Evolutionary conservation across 2,329 filamentous ascomycete genomes (phyloP), one percentile per base, ranked within the genome.

Genomic region (Esteya vermicola): DNA sequence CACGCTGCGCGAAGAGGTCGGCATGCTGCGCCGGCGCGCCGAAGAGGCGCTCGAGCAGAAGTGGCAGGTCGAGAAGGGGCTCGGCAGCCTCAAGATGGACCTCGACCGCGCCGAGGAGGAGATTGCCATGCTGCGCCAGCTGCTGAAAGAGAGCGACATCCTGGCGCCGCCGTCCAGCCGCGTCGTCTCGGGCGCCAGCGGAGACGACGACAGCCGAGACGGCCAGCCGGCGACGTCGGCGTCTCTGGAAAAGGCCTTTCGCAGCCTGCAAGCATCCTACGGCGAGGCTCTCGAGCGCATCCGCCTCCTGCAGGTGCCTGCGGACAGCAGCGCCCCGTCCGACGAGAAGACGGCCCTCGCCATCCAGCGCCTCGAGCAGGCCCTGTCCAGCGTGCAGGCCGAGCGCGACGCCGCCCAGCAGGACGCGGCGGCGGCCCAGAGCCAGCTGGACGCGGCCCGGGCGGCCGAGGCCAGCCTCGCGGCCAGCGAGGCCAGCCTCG

Each of bases 21-120:
- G 82, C 38, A 72, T 81, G 14, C 69, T 98, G 42, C 78, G 91
- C 33, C 80, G 80, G 45, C 78, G 91, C 40, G 89, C 89, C 23
- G 89, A 98, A 51, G 89, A 96, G 47, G 89, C 89, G 14, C 71
- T 96, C 13, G 85, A 94, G 54, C 84, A 93, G 53, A 96, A 96
- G 60, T 96, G 85, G 80, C 36, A 59, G 51, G 20, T 54, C 32
- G 31, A 55, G 45, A 43, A 61, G 57, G 20, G 57, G 51, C 40
- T 58, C 42, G 23, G 53, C 50, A 41, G 57, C 47, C 52, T 61
- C 42, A 93, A 94, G 63, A 95, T 94, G 82, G 89, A 96, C 54
- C 74, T 98, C 32, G 91, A 96, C 58, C 83, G 88, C 46, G 88
- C 91, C 21, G 85, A 95, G 58, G 83, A 91, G 56, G 91, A 98